These are phyloP conservation scores for Starmerella potacharoeniae DNA, from an alignment of 805 yeast species.

Conservation along the genomic window DNA sequence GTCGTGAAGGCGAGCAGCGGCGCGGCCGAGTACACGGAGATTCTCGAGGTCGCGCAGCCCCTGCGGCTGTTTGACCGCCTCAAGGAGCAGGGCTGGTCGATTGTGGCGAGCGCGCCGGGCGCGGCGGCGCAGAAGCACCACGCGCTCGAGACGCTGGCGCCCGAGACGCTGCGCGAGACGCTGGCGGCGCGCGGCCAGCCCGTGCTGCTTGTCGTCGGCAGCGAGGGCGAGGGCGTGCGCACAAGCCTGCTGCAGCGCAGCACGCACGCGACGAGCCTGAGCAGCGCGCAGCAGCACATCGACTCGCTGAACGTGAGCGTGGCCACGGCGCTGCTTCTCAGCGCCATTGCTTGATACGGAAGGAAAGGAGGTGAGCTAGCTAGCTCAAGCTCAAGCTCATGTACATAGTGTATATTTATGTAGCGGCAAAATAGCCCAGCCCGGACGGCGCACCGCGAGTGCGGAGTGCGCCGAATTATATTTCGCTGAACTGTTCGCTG, in stretches of 20 bases:
- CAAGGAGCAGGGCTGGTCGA: conserved; percentile 53
- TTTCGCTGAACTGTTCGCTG: no score
- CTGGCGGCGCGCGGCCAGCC: conserved; percentile 44
- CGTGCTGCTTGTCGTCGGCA: conserved; percentile 62
- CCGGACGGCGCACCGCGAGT: no score
- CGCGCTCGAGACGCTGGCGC: conserved; percentile 24
- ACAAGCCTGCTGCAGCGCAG: conserved; percentile 42
- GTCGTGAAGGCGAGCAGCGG: conserved; percentile 79
- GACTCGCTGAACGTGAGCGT: conserved; percentile 86
- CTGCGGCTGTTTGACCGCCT: conserved; percentile 49
- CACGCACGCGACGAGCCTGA: conserved; percentile 24
- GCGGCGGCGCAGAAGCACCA: conserved; percentile 23
- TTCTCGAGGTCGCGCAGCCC: conserved; percentile 49
- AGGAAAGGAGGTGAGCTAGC: neutral
- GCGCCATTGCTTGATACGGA: neutral
- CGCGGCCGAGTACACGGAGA: conserved; percentile 60
- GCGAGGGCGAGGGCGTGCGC: conserved; percentile 76
- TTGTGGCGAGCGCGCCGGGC: conserved; percentile 46
- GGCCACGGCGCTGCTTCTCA: conserved; percentile 62
- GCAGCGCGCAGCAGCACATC: conserved; percentile 28
- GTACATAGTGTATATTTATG: neutral
- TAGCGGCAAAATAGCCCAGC: no score
- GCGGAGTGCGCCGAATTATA: no score
- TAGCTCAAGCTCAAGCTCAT: neutral
- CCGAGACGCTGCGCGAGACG: conserved; percentile 27